Percentiles rank a stretch among this genome's conserved stretches.
Evolutionary conservation across 495 filamentous ascomycete genomes (phyloP).

Genomic region (Neurospora sp.): DNA sequence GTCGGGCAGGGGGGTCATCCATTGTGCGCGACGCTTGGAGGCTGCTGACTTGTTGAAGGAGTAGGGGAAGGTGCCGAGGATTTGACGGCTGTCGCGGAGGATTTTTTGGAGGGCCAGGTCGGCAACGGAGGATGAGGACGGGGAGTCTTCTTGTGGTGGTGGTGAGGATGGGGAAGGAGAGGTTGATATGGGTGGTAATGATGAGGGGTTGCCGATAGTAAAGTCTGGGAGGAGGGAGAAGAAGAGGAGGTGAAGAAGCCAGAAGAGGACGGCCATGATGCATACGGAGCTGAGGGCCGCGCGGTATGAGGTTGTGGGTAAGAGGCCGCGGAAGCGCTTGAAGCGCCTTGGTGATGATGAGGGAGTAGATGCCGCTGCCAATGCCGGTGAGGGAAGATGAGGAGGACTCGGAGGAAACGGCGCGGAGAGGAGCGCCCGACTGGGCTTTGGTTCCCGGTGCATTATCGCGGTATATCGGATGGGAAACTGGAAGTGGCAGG

Average conservation of each 20-base stretch:
- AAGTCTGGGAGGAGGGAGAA: background rate
- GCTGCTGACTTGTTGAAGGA: constrained; percentile 4
- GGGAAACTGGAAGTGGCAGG: background rate
- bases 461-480: background rate
- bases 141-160: background rate
- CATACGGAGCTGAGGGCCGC: background rate
- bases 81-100: constrained; percentile 29
- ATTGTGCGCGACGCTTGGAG: constrained; percentile 16
- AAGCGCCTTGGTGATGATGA: background rate
- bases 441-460: background rate
- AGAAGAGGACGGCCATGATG: background rate
- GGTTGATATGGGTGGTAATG: background rate
- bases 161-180: no score
- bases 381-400: background rate
- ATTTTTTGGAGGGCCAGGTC: constrained; percentile 34
- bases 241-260: background rate
- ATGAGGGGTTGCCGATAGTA: background rate
- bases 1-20: constrained; percentile 40
- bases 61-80: constrained; percentile 30
- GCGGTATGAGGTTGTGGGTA: background rate
- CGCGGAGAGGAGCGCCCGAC: background rate
- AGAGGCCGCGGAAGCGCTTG: background rate
- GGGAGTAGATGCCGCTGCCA: background rate
- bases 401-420: background rate
- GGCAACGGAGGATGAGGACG: constrained; percentile 15